These are phyloP conservation scores for Pichia sp. DNA, from an alignment of 1,139 yeast species.

Conservation along the genomic window DNA sequence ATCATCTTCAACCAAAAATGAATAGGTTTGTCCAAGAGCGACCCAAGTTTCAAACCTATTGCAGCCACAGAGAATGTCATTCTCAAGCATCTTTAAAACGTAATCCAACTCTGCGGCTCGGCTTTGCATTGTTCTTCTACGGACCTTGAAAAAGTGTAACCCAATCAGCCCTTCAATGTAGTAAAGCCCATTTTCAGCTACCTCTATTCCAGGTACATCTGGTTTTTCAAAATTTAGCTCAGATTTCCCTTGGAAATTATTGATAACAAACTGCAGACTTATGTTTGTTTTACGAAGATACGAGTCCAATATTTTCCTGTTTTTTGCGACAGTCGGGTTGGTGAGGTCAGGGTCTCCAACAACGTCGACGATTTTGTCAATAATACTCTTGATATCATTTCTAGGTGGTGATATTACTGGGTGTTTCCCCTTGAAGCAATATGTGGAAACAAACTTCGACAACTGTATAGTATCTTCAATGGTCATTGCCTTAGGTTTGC, in stretches of 20 bases:
- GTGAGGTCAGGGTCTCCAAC: conserved; percentile 58
- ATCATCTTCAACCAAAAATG: conserved; percentile 80
- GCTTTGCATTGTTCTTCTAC: conserved; percentile 75
- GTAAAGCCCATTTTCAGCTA: conserved; percentile 58
- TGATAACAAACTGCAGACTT: conserved; percentile 46
- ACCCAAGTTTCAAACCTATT: conserved; percentile 83
- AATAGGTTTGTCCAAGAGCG: conserved; percentile 74
- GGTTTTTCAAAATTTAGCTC: conserved; percentile 38
- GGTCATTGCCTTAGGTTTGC: conserved; percentile 41
- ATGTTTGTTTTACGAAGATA: conserved; percentile 49
- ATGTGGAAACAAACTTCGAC: conserved; percentile 57
- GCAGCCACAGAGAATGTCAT: conserved; percentile 65
- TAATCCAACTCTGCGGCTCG: conserved; percentile 76
- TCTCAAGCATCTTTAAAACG: conserved; percentile 59
- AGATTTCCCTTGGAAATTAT: conserved; percentile 55
- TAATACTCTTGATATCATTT: conserved; percentile 63
- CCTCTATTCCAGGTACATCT: conserved; percentile 32
- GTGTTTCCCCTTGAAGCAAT: conserved; percentile 53
- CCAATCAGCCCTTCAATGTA: conserved; percentile 69
- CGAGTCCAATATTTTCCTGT: conserved; percentile 42
- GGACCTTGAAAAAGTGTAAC: conserved; percentile 56
- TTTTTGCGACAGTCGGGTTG: conserved; percentile 38
- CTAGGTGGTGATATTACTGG: conserved; percentile 56
- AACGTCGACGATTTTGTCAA: conserved; percentile 70
- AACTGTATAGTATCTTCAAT: conserved; percentile 52